Conservation (phyloP, 2,329 filamentous ascomycete species). For the Stachybotrys chlorohalonatus region DNA sequence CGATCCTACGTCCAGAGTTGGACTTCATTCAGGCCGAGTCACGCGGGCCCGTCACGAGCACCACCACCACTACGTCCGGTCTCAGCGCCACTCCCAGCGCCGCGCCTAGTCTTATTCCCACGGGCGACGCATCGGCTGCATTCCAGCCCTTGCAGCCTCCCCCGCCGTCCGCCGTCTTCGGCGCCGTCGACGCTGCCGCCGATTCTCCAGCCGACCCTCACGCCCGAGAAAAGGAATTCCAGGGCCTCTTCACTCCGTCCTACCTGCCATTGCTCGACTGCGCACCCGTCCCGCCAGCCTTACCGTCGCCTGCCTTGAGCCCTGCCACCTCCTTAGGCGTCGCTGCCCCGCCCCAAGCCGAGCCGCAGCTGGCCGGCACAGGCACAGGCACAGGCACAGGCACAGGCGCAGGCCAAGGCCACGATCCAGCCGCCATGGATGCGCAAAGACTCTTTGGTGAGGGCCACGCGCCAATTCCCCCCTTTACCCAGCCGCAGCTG, state of each 20-base stretch:
- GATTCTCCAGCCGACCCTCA: slow-evolving; percentile 31
- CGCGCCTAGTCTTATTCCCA: not conserved
- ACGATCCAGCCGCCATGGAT: slow-evolving; percentile 9
- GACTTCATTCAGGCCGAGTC: slow-evolving; percentile 21
- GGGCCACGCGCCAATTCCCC: slow-evolving; percentile 3
- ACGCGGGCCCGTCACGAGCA: slow-evolving; percentile 18
- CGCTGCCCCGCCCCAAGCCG: not conserved
- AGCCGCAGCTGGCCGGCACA: not conserved
- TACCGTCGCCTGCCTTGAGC: slow-evolving; percentile 9
- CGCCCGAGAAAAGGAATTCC: slow-evolving; percentile 50
- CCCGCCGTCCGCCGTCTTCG: slow-evolving; percentile 3
- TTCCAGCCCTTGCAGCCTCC: not conserved
- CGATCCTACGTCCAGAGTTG: slow-evolving; percentile 31
- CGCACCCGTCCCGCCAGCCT: slow-evolving; percentile 13
- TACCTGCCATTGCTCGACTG: slow-evolving; percentile 54
- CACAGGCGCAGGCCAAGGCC: slow-evolving; percentile 10
- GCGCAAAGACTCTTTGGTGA: not conserved
- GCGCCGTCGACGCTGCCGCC: slow-evolving; percentile 1
- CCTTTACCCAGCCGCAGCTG: slow-evolving; percentile 9
- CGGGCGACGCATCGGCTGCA: not conserved
- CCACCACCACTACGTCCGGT: slow-evolving; percentile 12
- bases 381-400: slow-evolving; percentile 7
- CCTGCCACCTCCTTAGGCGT: slow-evolving; percentile 8
- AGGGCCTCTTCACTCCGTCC: slow-evolving; percentile 53
- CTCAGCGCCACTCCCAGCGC: slow-evolving; percentile 13